Evolutionary conservation across 306 rosid species (phyloP).

Genomic region (Quercus bicolor): DNA sequence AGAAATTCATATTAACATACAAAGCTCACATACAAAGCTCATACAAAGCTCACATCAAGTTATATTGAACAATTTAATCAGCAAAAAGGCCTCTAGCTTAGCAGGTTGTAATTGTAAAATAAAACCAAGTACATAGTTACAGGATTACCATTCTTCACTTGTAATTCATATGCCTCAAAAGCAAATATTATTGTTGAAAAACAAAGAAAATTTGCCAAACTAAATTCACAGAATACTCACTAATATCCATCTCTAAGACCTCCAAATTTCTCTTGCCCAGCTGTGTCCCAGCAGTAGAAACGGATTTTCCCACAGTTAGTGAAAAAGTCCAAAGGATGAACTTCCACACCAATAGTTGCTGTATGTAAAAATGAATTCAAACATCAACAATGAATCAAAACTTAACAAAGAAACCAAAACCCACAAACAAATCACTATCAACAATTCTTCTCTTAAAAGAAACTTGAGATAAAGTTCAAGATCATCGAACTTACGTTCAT

Average conservation of each 20-base stretch:
- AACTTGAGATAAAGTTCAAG: background rate
- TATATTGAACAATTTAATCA: background rate
- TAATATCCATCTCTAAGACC: conserved; percentile 79
- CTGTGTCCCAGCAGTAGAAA: conserved; percentile 83
- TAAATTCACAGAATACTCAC: conserved; percentile 23
- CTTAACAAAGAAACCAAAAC: too few species aligned
- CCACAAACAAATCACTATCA: background rate
- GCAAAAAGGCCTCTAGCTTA: background rate
- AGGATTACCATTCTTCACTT: too few species aligned
- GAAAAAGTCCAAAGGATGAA: conserved; percentile 72
- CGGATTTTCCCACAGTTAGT: conserved; percentile 77
- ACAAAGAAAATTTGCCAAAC: background rate
- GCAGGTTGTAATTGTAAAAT: background rate
- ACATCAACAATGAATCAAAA: background rate
- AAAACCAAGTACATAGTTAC: background rate
- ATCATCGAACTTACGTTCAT: conserved; percentile 52
- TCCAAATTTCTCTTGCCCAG: conserved; percentile 78
- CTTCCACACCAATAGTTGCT: conserved; percentile 87
- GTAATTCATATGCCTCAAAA: too few species aligned
- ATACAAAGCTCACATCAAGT: too few species aligned
- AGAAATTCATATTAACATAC: too few species aligned
- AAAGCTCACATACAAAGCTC: too few species aligned
- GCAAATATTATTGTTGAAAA: too few species aligned
- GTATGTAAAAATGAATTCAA: background rate
- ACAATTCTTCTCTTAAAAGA: too few species aligned